Evolutionary conservation across 2,329 filamentous ascomycete genomes (phyloP), one percentile per base, ranked within the genome.

Genomic region (Penicillium sp.): DNA sequence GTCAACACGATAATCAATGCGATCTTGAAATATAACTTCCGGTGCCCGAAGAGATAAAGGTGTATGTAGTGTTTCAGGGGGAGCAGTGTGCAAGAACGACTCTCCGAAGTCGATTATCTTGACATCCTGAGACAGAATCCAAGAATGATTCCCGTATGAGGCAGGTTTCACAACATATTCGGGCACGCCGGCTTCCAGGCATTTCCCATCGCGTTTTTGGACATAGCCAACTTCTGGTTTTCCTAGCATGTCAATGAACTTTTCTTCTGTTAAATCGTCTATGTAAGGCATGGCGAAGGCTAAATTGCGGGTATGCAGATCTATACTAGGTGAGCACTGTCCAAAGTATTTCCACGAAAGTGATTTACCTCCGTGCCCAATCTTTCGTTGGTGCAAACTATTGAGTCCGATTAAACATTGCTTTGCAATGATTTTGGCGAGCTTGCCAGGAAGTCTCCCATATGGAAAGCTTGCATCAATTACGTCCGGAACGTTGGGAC

Each of bases 391-490:
- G 47, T 78, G 74, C 14, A 79, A 63, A 59, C 67, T 62, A 40
- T 65, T 63, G 39, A 78, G 64, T 36, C 70, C 72, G 35, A 67
- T 55, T 27, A 78, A 57, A 49, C 67, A 64, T 61, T 78, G 74
- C 53, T 73, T 73, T 11, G 74, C 67, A 63, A 77, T 74, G 18
- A 32, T 51, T 62, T 75, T 78, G 13, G 76, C 76, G 56, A 78
- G 72, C 55, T 61, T 57, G 26, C 65, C 69, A 6, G 76, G 75
- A 47, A 78, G 62, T 66, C 76, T 67, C 64, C 64, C 55, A 56
- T 65, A 61, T 58, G 60, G 19, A 53, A 72, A 72, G 16, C 65
- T 67, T 7, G 61, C 56, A 44, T 75, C 68, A 49, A 76, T 68
- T 54, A 71, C 59, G 45, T 70, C 64, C 9, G 73, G 67, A 18